phyloP scores from a whole-genome alignment of 1,139 yeast species.

The Nadsonia commutata region DNA sequence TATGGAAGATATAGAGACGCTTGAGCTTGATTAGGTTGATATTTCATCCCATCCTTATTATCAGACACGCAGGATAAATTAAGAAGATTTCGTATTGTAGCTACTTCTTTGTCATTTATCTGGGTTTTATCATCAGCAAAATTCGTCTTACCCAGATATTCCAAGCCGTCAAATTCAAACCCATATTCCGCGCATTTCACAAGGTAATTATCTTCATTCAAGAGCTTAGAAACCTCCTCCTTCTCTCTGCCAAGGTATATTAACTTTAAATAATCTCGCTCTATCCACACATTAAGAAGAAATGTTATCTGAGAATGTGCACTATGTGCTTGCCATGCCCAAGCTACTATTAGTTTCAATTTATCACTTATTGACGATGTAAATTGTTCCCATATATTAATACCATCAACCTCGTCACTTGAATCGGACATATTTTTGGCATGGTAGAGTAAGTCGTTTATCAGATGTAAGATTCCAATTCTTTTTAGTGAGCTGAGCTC shows the following conservation, averaged over 20 bases:
- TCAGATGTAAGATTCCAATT: background rate
- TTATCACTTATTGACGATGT: background rate
- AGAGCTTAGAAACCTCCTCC: background rate
- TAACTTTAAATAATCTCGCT: background rate
- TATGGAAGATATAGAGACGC: background rate
- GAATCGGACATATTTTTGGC: background rate
- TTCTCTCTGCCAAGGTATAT: background rate
- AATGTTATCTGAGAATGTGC: background rate
- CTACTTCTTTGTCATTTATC: no score
- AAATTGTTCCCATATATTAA: background rate
- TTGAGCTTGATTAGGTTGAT: background rate
- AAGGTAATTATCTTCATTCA: no score
- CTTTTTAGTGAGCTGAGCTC: background rate
- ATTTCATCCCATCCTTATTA: no score
- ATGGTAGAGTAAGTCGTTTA: background rate
- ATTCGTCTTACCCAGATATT: no score
- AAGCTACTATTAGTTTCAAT: background rate
- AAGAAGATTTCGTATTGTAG: no score
- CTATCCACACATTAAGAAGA: background rate
- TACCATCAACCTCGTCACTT: background rate
- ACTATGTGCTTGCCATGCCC: background rate
- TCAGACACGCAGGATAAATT: no score
- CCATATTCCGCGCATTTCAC: no score
- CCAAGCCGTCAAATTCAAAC: no score
- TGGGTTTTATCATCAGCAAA: no score